Evolutionary conservation across 2,329 filamentous ascomycete genomes (phyloP), one percentile per base, ranked within the genome.

Genomic region (Magnaporthiopsis poae): DNA sequence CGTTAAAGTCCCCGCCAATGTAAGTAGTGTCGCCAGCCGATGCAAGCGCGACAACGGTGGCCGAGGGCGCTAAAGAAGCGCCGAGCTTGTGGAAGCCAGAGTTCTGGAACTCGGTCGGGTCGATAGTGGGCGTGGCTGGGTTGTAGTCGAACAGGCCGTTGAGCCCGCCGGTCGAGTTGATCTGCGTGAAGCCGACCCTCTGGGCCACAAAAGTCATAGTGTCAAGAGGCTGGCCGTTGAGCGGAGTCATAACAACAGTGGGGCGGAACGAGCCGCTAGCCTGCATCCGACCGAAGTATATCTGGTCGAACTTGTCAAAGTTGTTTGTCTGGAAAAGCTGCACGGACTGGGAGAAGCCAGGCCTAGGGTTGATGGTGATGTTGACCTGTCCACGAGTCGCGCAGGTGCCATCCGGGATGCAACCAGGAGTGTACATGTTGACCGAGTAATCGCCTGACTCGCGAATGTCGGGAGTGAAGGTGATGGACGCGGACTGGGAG

Each of bases 241-340:
- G 80, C 5, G 94, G 90, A 0, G 86, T 84, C 61, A 99, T 79
- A 0, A 90, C 96, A 65, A 99, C 87, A 5, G 86, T 86, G 18
- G 94, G 92, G 60, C 88, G 88, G 81, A 97, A 97, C 27, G 84
- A 84, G 69, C 80, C 80, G 12, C 86, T 88, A 65, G 85, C 87
- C 66, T 88, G 88, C 66, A 99, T 87, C 70, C 87, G 87, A 62
- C 93, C 95, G 70, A 89, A 90, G 77, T 92, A 96, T 67, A 99
- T 88, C 71, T 91, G 88, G 74, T 99, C 95, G 74, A 96, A 98
- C 77, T 99, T 99, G 80, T 98, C 94, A 75, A 89, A 96, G 75
- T 96, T 85, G 78, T 99, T 99, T 25, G 93, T 96, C 77, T 99
- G 95, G 74, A 85, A 96, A 9, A 97, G 79, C 60, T 69, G 68